These are phyloP conservation scores for Sporothrix inflata DNA, from an alignment of 2,329 filamentous ascomycete genomes.

Conservation along the genomic window DNA sequence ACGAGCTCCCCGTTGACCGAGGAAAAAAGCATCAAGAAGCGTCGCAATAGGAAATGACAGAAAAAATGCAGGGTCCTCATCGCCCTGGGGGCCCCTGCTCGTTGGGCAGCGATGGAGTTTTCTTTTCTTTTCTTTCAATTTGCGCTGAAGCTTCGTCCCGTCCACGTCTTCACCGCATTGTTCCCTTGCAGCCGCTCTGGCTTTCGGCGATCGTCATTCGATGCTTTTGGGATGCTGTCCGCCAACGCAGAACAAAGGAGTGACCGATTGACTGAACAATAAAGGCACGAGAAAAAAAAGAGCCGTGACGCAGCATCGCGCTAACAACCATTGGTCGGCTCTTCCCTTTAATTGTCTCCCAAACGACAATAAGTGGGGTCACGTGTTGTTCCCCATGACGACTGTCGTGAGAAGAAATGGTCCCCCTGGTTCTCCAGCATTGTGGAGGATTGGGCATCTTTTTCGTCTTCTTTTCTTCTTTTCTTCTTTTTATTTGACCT, in stretches of 20 bases:
- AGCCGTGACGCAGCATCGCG: not conserved
- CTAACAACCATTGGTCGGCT: not conserved
- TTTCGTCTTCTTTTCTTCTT: not conserved
- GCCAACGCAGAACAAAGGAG: not conserved
- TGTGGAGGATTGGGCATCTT: not conserved
- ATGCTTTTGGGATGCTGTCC: not conserved
- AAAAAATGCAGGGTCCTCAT: constrained; percentile 1
- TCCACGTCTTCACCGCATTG: not conserved
- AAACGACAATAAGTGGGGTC: not conserved
- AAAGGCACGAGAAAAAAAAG: not conserved
- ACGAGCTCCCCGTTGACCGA: constrained; percentile 1
- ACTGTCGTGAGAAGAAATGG: not conserved
- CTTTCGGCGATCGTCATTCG: constrained; percentile 7
- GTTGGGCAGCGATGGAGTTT: constrained; percentile 11
- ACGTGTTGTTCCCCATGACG: constrained; percentile 15
- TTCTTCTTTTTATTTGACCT: not conserved
- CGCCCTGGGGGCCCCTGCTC: not conserved
- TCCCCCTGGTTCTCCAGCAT: not conserved
- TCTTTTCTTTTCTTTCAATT: not conserved
- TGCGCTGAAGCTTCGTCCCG: not conserved
- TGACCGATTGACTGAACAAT: not conserved
- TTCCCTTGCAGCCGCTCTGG: not conserved
- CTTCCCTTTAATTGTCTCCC: not conserved
- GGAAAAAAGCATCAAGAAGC: not conserved
- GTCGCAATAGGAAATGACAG: not conserved